Evolutionary conservation across 176 grass and related monocot species (phyloP).

Genomic region (Oryza meyeriana): DNA sequence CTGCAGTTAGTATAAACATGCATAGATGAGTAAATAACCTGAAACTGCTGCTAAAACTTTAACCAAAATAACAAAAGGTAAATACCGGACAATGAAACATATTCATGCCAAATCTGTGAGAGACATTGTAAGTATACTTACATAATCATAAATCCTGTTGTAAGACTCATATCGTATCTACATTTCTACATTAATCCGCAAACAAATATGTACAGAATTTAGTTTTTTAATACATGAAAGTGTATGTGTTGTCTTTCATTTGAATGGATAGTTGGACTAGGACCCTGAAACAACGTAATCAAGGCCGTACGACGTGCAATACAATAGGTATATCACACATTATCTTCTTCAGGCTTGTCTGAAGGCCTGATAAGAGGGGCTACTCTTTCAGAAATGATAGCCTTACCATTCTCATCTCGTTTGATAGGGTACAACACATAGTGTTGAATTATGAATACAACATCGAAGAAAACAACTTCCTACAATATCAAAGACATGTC

Average conservation of each 20-base stretch:
- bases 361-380: slow-evolving; percentile 61
- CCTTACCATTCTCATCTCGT: slow-evolving; percentile 49
- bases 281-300: slow-evolving; percentile 4
- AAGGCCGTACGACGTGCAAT: neutral
- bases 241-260: slow-evolving; percentile 1
- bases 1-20: neutral
- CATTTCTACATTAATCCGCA: slow-evolving; percentile 7
- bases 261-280: neutral
- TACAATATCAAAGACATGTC: slow-evolving; percentile 38
- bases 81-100: neutral
- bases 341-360: slow-evolving; percentile 72
- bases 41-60: neutral
- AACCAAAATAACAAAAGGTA: neutral
- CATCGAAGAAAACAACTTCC: slow-evolving; percentile 84
- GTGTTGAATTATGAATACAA: slow-evolving; percentile 92
- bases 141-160: neutral
- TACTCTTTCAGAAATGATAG: slow-evolving; percentile 59
- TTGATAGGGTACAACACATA: slow-evolving; percentile 81
- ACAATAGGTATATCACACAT: slow-evolving; percentile 49
- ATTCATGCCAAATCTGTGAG: neutral
- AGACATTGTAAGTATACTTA: slow-evolving; percentile 7
- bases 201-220: slow-evolving; percentile 11
- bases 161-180: neutral
- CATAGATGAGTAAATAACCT: neutral
- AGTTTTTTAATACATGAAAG: slow-evolving; percentile 30